phyloP scores from a whole-genome alignment of 345 rosid genomes.

The Syzygium oleosum region DNA sequence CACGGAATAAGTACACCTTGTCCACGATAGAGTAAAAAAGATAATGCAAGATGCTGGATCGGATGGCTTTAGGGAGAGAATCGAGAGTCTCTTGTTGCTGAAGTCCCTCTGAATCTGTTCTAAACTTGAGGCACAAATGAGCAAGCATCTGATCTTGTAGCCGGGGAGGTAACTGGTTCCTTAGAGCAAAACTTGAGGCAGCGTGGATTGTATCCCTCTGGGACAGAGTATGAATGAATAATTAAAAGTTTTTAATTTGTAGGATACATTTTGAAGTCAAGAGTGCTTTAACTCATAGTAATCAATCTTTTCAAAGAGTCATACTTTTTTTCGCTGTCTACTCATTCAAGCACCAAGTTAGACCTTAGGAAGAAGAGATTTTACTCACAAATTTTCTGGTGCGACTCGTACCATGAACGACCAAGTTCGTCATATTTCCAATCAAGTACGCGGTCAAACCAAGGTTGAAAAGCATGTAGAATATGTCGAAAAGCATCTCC shows the following conservation, averaged over 20 bases:
- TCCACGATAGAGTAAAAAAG: constrained; percentile 64
- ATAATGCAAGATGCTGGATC: constrained; percentile 62
- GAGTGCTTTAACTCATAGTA: background rate
- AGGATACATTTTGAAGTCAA: background rate
- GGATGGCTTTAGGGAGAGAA: constrained; percentile 70
- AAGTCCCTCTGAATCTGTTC: constrained; percentile 74
- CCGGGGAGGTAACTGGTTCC: constrained; percentile 50
- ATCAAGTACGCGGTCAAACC: constrained; percentile 85
- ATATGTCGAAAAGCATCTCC: constrained; percentile 83
- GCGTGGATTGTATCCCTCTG: constrained; percentile 74
- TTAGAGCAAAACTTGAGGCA: constrained; percentile 55
- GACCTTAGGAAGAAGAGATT: background rate
- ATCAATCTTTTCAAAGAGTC: background rate
- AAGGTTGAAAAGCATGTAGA: constrained; percentile 86
- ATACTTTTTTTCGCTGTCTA: background rate
- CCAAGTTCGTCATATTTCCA: constrained; percentile 96
- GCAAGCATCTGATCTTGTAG: constrained; percentile 81
- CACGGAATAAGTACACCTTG: constrained; percentile 55
- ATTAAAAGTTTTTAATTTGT: background rate
- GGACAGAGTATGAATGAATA: background rate
- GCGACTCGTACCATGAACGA: constrained; percentile 83
- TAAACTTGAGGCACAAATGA: constrained; percentile 58
- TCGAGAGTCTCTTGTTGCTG: constrained; percentile 72
- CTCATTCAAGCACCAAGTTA: background rate
- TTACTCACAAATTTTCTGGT: constrained; percentile 82